Evolutionary conservation across 108 stramenopile genomes (phyloP).

Genomic region (Cyclotella baltica): DNA sequence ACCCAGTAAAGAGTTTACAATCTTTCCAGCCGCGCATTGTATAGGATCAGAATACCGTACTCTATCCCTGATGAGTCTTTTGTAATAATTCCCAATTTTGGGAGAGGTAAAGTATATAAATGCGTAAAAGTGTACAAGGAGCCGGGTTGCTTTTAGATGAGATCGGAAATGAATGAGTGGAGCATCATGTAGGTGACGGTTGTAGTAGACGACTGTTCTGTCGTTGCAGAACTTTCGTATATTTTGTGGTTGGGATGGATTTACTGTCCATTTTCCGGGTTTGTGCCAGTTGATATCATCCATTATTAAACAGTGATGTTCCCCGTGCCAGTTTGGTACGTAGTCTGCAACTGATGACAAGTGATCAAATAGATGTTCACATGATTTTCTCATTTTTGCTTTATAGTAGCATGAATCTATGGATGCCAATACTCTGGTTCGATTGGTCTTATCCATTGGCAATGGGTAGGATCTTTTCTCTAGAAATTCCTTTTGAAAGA

Average conservation of each 20-base stretch:
- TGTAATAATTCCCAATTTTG: slow-evolving; percentile 68
- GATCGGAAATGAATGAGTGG: slow-evolving; percentile 71
- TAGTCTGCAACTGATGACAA: slow-evolving; percentile 55
- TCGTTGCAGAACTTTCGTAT: slow-evolving; percentile 23
- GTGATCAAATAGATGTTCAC: slow-evolving; percentile 58
- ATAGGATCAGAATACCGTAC: slow-evolving; percentile 86
- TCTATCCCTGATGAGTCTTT: slow-evolving; percentile 83
- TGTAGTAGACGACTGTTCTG: slow-evolving; percentile 36
- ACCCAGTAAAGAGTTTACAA: slow-evolving; percentile 75
- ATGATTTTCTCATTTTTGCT: slow-evolving; percentile 39
- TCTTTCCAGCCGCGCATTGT: slow-evolving; percentile 85
- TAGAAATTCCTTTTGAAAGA: slow-evolving; percentile 51
- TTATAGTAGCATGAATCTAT: slow-evolving; percentile 58
- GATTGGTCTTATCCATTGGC: slow-evolving; percentile 56
- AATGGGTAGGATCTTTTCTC: slow-evolving; percentile 34
- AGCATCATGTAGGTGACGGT: slow-evolving; percentile 32
- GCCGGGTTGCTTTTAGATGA: slow-evolving; percentile 57
- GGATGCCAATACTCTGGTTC: slow-evolving; percentile 45
- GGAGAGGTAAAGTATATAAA: slow-evolving; percentile 82
- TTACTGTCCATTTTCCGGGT: not conserved
- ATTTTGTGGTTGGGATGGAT: not conserved
- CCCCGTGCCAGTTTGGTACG: slow-evolving; percentile 54
- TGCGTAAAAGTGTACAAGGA: slow-evolving; percentile 86
- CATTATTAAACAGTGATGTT: slow-evolving; percentile 68
- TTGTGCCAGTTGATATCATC: slow-evolving; percentile 54